Evolutionary conservation across 2,329 filamentous ascomycete genomes (phyloP), one percentile per base, ranked within the genome.

Genomic region (Sporothrix inflata): DNA sequence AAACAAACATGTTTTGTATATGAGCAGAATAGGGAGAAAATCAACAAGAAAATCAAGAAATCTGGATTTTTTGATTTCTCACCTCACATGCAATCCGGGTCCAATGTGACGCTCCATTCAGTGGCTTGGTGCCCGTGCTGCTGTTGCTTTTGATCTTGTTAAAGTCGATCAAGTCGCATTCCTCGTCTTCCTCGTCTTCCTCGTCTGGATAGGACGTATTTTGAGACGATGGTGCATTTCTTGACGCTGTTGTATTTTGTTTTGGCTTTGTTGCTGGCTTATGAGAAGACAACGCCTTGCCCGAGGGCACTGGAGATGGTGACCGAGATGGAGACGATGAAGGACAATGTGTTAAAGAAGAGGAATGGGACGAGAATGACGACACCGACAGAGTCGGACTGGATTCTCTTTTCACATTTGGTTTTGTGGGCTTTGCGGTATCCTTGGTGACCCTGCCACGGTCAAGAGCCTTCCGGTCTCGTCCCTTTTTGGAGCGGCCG

Each of bases 91-190:
- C 74, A 21, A 75, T 73, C 7, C 70, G 72, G 21, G 70, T 53
- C 76, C 75, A 76, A 57, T 76, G 74, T 3, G 74, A 74, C 7
- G 45, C 67, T 1, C 76, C 76, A 42, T 70, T 69, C n/a, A 68
- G 67, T 27, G 73, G 42, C 2, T 9, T 53, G 7, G 21, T 16
- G 9, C n/a, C n/a, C 0, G 7, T 11, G 24, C 24, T 38, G n/a
- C n/a, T 19, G 27, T 34, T 21, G 16, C 63, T 57, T 27, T 40
- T 60, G 45, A 67, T 65, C 38, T 67, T 21, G 2, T 38, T 30
- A 4, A n/a, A 38, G 2, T 49, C 12, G 3, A 40, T n/a, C 38
- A 21, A 19, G n/a, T 30, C 63, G 11, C 38, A 55, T 1, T 27
- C 42, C 11, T 69, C 53, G 38, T 47, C 71, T 6, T 27, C 42